Percentiles rank a stretch among this genome's conserved stretches.
Evolutionary conservation across 495 filamentous ascomycete genomes (phyloP).

Genomic region (Xylaria curta): DNA sequence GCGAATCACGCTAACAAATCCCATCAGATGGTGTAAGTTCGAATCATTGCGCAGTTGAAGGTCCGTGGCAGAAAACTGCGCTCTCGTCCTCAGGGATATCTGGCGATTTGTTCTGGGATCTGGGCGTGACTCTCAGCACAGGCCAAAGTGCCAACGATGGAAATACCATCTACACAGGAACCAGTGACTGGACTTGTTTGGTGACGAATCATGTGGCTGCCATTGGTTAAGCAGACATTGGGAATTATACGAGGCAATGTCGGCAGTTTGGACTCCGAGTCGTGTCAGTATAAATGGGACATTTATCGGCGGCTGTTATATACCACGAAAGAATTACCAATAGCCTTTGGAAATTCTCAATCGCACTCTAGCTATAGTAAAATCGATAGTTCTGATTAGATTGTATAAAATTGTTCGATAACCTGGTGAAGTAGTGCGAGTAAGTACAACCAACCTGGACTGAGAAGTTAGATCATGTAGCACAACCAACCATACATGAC

Average conservation of each 20-base stretch:
- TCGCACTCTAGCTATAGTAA: not conserved
- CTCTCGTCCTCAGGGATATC: conserved; percentile 60
- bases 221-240: not conserved
- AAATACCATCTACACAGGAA: conserved; percentile 56
- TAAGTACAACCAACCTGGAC: not conserved
- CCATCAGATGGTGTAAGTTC: conserved; percentile 32
- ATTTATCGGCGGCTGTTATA: not conserved
- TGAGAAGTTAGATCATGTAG: not conserved
- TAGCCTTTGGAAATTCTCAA: not conserved
- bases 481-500: not conserved
- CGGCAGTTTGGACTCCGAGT: not conserved
- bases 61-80: conserved; percentile 61
- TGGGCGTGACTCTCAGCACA: conserved; percentile 60
- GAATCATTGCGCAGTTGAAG: conserved; percentile 54
- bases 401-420: not conserved
- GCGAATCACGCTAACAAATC: conserved; percentile 37
- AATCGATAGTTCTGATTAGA: not conserved
- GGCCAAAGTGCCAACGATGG: conserved; percentile 67
- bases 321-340: not conserved
- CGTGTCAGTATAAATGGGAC: not conserved
- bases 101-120: conserved; percentile 72
- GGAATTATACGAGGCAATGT: not conserved
- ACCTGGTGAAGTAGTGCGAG: not conserved
- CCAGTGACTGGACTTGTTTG: conserved; percentile 47
- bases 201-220: conserved; percentile 60